Evolutionary conservation across 2,329 filamentous ascomycete genomes (phyloP).

Genomic region (Whalleya microplaca): DNA sequence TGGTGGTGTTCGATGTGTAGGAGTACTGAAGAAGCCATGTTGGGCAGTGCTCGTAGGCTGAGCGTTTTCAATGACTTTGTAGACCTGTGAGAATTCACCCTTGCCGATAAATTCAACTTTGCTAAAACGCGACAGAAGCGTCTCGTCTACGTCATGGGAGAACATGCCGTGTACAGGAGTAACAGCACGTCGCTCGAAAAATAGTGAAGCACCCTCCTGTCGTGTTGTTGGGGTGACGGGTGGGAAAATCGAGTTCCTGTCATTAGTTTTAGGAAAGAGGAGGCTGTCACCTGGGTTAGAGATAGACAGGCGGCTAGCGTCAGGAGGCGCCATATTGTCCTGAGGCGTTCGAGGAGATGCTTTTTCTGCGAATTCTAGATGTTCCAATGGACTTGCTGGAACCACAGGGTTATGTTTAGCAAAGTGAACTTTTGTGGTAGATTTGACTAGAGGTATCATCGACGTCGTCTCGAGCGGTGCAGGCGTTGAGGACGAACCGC

Average conservation of each 20-base stretch:
- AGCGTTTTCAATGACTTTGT: constrained; percentile 64
- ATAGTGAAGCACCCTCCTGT: constrained; percentile 59
- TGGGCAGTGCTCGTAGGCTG: constrained; percentile 46
- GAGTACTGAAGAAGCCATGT: constrained; percentile 48
- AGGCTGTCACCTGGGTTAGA: constrained; percentile 59
- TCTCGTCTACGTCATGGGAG: constrained; percentile 75
- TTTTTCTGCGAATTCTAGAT: constrained; percentile 52
- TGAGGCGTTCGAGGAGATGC: constrained; percentile 77
- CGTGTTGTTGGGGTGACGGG: constrained; percentile 83
- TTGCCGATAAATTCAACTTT: constrained; percentile 80
- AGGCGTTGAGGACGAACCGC: constrained; percentile 39
- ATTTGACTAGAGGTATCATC: constrained; percentile 31
- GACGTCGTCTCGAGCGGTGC: constrained; percentile 37
- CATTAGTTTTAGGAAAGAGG: constrained; percentile 41
- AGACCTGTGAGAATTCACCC: constrained; percentile 94
- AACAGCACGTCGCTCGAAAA: constrained; percentile 64
- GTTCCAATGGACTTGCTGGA: constrained; percentile 66
- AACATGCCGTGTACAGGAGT: constrained; percentile 71
- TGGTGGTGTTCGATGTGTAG: constrained; percentile 54
- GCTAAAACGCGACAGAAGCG: constrained; percentile 75
- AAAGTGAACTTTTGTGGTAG: constrained; percentile 46
- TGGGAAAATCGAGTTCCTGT: constrained; percentile 50
- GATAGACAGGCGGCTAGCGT: constrained; percentile 83
- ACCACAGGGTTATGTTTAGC: constrained; percentile 55
- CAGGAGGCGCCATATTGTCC: constrained; percentile 73